Evolutionary conservation across 257 asterid genomes (phyloP).

Genomic region (Handroanthus guayacan): DNA sequence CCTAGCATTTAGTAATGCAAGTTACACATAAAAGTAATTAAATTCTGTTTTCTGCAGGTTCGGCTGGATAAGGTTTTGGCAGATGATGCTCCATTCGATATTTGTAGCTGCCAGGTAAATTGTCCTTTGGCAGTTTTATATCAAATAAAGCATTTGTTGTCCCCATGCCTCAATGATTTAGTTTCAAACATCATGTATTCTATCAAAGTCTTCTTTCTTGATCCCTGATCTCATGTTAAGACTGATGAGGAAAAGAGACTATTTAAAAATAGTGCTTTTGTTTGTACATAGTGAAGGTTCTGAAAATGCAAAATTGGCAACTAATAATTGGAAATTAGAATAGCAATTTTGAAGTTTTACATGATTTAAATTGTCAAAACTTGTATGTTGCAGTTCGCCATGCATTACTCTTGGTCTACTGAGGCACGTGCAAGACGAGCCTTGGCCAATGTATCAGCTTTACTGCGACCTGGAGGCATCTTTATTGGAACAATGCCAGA

Average conservation of each 20-base stretch:
- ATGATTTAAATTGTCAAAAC: slow-evolving; percentile 32
- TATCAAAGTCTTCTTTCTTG: background rate
- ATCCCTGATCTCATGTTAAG: background rate
- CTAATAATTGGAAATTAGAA: background rate
- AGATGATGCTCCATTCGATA: slow-evolving; percentile 93
- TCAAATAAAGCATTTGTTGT: background rate
- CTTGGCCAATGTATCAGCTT: slow-evolving; percentile 90
- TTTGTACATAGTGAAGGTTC: slow-evolving; percentile 14
- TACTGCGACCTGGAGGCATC: slow-evolving; percentile 97
- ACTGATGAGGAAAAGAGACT: background rate
- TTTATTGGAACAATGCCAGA: slow-evolving; percentile 99
- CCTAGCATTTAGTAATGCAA: slow-evolving; percentile 3
- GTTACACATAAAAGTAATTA: slow-evolving; percentile 19
- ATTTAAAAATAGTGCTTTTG: background rate
- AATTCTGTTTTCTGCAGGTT: slow-evolving; percentile 56
- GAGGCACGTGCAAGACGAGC: slow-evolving; percentile 98
- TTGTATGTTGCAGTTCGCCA: slow-evolving; percentile 76
- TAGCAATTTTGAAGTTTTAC: background rate
- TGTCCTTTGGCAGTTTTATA: slow-evolving; percentile 27
- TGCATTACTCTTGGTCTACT: slow-evolving; percentile 99
- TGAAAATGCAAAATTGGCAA: slow-evolving; percentile 9
- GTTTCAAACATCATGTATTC: background rate
- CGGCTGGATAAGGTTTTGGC: slow-evolving; percentile 79
- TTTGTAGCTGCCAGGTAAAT: slow-evolving; percentile 96
- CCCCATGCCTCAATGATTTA: background rate